Evolutionary conservation across 2,329 filamentous ascomycete genomes (phyloP), one percentile per base, ranked within the genome.

Genomic region (Paracamarosporium sp.): DNA sequence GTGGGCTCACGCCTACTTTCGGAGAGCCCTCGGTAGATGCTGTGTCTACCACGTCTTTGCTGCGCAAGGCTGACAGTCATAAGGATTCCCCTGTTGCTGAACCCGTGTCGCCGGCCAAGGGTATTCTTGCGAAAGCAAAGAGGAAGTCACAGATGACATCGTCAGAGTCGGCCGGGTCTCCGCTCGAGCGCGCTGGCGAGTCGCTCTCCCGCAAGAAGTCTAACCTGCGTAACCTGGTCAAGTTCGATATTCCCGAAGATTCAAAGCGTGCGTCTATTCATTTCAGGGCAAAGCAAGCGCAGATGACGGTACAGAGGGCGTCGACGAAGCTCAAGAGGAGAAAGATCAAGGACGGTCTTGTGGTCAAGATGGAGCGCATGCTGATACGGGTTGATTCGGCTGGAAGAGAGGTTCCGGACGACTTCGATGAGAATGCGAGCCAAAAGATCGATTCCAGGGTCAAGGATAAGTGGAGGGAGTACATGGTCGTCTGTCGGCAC

Each of bases 281-380:
- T 35, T 63, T 77, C 44, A 75, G 73, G 53, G 76, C 77, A 7
- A 76, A 75, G 53, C 68, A 76, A 45, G 73, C 75, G 4, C 76
- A 80, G 56, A 72, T 76, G 66, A 72, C 70, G 12, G 67, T 75
- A 11, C 72, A 73, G 60, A 71, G 70, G 24, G 67, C 74, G 17
- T 68, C 69, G 1, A 70, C 67, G 13, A 72, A 64, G 25, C 57
- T 81, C 24, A 68, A 79, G 24, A 76, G 80, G 51, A 66, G 72
- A 51, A 78, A 76, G 58, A 69, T 79, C 43, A 77, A 78, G 48
- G 82, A 87, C 63, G 88, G 88, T 5, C 83, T 88, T 59, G 85
- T 90, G 50, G 78, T 90, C 56, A 89, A 89, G 72, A 87, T 88
- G 74, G 87, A 89, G 68, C 86, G 84, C 57, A 90, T 90, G 88